Conservation (phyloP, 1,284 basidiomycete species). For the Marasmius sp. region DNA sequence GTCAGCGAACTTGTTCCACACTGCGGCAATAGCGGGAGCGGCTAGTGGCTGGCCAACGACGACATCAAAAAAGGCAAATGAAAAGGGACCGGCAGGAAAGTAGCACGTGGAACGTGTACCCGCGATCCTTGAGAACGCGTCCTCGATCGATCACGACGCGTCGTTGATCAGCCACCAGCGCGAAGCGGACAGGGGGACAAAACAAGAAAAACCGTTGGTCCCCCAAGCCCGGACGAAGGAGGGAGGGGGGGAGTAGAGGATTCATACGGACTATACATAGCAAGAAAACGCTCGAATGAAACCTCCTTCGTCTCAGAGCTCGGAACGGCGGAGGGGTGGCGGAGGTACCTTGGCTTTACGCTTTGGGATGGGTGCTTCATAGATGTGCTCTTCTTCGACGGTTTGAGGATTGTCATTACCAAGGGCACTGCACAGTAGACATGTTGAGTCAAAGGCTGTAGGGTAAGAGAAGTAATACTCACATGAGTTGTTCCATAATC, state of each 20-base stretch:
- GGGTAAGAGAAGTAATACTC: conserved; percentile 28
- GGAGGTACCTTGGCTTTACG: conserved; percentile 87
- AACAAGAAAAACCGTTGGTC: conserved; percentile 66
- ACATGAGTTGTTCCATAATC: conserved; percentile 90
- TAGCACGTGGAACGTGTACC: conserved; percentile 43
- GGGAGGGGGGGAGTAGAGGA: conserved; percentile 53
- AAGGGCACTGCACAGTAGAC: conserved; percentile 48
- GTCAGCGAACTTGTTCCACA: conserved; percentile 14
- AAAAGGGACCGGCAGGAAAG: conserved; percentile 15
- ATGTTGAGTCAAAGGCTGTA: conserved; percentile 15
- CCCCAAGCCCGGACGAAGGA: conserved; percentile 87
- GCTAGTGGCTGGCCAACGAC: conserved; percentile 41
- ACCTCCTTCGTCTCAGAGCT: conserved; percentile 90
- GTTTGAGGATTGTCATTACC: conserved; percentile 66
- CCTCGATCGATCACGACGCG: conserved; percentile 30
- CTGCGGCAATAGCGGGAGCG: conserved; percentile 21
- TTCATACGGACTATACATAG: conserved; percentile 72
- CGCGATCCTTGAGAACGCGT: conserved; percentile 26
- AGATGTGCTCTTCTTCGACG: conserved; percentile 72
- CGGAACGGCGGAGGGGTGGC: conserved; percentile 77
- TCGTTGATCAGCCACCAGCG: conserved; percentile 44
- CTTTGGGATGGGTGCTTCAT: conserved; percentile 63
- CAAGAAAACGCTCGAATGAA: conserved; percentile 37
- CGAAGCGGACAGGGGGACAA: conserved; percentile 73
- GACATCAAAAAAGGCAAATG: conserved; percentile 19